phyloP scores from a whole-genome alignment of 192 early-diverging fungal species.

The Coemansia umbellata region DNA sequence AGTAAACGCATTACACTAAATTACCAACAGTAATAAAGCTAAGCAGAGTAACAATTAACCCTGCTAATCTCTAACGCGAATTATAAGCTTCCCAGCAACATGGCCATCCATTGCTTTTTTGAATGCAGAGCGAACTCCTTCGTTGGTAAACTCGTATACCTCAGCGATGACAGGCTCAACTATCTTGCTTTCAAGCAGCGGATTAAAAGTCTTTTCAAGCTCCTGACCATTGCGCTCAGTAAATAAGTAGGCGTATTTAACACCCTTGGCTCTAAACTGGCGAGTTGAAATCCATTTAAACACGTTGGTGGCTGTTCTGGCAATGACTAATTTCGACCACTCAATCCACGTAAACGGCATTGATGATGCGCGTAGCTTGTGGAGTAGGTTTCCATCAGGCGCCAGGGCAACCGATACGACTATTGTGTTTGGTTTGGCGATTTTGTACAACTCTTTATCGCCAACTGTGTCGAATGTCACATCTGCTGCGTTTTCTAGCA shows the following conservation, averaged over 20 bases:
- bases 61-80: conserved; percentile 31
- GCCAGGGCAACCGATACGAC: conserved; percentile 33
- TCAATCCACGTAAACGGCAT: conserved; percentile 10
- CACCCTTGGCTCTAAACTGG: conserved; percentile 19
- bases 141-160: conserved; percentile 37
- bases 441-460: conserved; percentile 20
- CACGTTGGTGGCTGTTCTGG: not conserved
- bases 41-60: not conserved
- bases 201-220: conserved; percentile 40
- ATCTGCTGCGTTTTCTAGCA: conserved; percentile 31
- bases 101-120: conserved; percentile 39
- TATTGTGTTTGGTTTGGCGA: conserved; percentile 14
- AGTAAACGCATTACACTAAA: too few relatives aligned
- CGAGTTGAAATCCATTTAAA: conserved; percentile 17
- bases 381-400: conserved; percentile 18
- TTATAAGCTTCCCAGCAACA: conserved; percentile 51
- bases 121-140: conserved; percentile 42
- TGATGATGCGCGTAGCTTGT: conserved; percentile 3
- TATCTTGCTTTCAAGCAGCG: conserved; percentile 27
- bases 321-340: conserved; percentile 7
- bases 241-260: conserved; percentile 17
- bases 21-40: too few relatives aligned
- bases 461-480: conserved; percentile 46
- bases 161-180: conserved; percentile 44
- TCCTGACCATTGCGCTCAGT: conserved; percentile 26